Conservation (phyloP, 306 rosid genomes). For the Cucumis melo region DNA sequence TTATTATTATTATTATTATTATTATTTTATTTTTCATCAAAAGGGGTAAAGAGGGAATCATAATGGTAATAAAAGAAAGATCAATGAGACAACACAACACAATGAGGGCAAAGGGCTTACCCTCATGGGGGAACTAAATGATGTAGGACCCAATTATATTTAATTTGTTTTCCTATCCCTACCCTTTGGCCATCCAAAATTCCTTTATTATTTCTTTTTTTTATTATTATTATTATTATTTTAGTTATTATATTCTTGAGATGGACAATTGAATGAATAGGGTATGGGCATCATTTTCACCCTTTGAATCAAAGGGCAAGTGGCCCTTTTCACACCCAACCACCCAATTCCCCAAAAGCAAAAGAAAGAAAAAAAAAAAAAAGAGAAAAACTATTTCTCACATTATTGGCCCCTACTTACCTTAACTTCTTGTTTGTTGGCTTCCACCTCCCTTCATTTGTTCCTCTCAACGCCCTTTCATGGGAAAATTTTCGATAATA, state of each 20-base stretch:
- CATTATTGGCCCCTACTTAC: background rate
- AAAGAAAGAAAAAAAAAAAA: background rate
- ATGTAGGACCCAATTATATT: background rate
- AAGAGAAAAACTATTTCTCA: background rate
- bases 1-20: background rate
- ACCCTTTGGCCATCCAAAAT: background rate
- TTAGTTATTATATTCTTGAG: background rate
- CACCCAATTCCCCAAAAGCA: background rate
- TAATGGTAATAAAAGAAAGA: conserved; percentile 1
- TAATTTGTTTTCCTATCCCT: background rate
- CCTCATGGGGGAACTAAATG: conserved; percentile 5
- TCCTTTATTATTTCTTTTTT: background rate
- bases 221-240: background rate
- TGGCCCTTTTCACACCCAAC: conserved; percentile 1
- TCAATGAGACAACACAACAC: conserved; percentile 3
- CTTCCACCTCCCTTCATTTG: background rate
- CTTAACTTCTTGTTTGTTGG: conserved; percentile 1
- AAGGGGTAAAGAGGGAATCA: background rate
- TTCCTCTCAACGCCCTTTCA: background rate
- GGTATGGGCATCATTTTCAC: conserved; percentile 1
- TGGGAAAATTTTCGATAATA: no score
- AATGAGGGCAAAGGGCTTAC: background rate
- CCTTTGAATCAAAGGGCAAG: background rate
- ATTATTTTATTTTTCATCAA: background rate
- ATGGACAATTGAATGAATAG: conserved; percentile 2